Evolutionary conservation across 495 filamentous ascomycete genomes (phyloP), one percentile per base, ranked within the genome.

Genomic region (Penicillium flavigenum): DNA sequence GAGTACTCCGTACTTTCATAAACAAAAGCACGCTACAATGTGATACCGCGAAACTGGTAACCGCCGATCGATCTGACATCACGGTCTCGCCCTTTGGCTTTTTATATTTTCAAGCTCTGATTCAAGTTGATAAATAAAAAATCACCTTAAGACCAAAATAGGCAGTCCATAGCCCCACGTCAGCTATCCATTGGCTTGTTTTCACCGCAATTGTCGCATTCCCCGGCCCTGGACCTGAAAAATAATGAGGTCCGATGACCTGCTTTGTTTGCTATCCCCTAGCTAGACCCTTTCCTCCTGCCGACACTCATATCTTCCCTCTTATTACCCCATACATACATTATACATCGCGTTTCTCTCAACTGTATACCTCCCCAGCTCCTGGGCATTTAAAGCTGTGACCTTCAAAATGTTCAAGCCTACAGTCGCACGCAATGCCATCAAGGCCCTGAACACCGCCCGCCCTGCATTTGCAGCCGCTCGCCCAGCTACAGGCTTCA

Each of bases 371-470:
- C 11, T 53, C 38, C 1, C 19, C 43, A 45, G 34, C 39, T 41
- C 12, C 38, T 41, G 56, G 32, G 32, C 8, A 34, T 32, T 27
- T 29, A 22, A 27, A 53, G 31, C 39, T 47, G 22, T 48, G 27
- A 38, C 26, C 38, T 41, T 46, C 63, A 61, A 29, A 62, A 74
- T 76, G 69, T 70, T 75, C 65, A 70, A 62, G 50, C 65, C 69
- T 19, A 34, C 68, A 51, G 54, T 69, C 51, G 60, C 70, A 49
- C 69, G 69, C 45, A 64, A 67, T 51, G 68, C 63, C 57, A 31
- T 67, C 41, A 72, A 63, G 55, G 66, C 68, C 38, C 39, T 70
- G 24, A 61, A 43, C 59, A 47, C 58, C 36, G 36, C n/a, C 29
- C 32, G 31, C 12, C 29, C 43, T 47, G 29, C 5, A 22, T 43